These are phyloP conservation scores for Paraphaeosphaeria minitans DNA, from an alignment of 2,329 filamentous ascomycete species.

Conservation along the genomic window DNA sequence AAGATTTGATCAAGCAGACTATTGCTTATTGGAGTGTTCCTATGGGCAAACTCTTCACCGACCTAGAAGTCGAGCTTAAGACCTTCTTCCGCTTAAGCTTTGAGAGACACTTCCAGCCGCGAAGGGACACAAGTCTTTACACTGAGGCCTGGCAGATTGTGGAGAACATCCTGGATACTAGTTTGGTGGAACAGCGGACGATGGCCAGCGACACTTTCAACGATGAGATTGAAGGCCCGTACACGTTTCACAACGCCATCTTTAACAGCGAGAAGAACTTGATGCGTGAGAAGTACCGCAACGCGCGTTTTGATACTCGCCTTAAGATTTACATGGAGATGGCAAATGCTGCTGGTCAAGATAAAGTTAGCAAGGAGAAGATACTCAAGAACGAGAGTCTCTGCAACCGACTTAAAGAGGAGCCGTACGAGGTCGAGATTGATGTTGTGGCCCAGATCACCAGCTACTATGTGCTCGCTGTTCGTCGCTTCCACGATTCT, in stretches of 20 bases:
- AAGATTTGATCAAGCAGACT: slow-evolving; percentile 34
- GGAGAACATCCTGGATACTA: slow-evolving; percentile 27
- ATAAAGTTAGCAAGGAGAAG: slow-evolving; percentile 24
- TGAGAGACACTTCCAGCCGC: slow-evolving; percentile 33
- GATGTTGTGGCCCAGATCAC: slow-evolving; percentile 66
- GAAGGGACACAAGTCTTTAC: slow-evolving; percentile 39
- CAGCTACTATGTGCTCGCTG: slow-evolving; percentile 72
- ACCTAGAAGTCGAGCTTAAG: slow-evolving; percentile 19
- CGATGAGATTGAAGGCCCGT: slow-evolving; percentile 43
- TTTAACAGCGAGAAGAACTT: slow-evolving; percentile 17
- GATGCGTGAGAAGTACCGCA: slow-evolving; percentile 26
- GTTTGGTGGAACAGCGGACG: slow-evolving; percentile 32
- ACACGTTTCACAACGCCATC: slow-evolving; percentile 35
- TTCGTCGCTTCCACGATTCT: slow-evolving; percentile 66
- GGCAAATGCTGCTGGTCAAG: slow-evolving; percentile 19
- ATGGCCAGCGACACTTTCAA: slow-evolving; percentile 33
- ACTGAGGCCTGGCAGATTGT: slow-evolving; percentile 29
- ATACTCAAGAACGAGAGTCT: slow-evolving; percentile 28
- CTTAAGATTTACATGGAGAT: slow-evolving; percentile 26
- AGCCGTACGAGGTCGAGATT: slow-evolving; percentile 66
- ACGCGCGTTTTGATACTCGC: slow-evolving; percentile 34
- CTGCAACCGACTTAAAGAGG: slow-evolving; percentile 53
- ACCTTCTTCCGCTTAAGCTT: slow-evolving; percentile 30
- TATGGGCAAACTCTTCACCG: slow-evolving; percentile 32
- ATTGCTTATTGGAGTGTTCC: slow-evolving; percentile 40